These are phyloP conservation scores for Raphanus hybrid DNA, from an alignment of 441 rosid species.

Conservation along the genomic window DNA sequence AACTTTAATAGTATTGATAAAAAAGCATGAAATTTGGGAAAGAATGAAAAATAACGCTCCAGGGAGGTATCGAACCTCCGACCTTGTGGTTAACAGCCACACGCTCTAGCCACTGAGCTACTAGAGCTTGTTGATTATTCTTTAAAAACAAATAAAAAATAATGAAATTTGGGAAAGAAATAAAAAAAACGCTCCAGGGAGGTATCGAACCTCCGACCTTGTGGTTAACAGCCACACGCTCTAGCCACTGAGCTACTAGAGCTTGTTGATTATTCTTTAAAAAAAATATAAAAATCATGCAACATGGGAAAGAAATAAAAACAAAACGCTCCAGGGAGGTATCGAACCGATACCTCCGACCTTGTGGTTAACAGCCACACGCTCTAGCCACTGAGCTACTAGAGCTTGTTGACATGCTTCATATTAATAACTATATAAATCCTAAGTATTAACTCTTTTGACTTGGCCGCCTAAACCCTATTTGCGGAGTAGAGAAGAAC, in stretches of 20 bases:
- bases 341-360: conserved; percentile 69
- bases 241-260: conserved; percentile 70
- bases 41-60: conserved; percentile 36
- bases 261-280: no score
- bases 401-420: background rate
- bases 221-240: conserved; percentile 81
- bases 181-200: conserved; percentile 47
- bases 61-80: conserved; percentile 68
- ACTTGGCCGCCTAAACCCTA: conserved; percentile 35
- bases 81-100: conserved; percentile 79
- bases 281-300: no score
- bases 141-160: no score
- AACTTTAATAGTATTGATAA: no score
- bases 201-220: conserved; percentile 71
- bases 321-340: conserved; percentile 54
- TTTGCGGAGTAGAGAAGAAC: background rate
- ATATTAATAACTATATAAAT: background rate
- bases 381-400: conserved; percentile 77
- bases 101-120: conserved; percentile 80
- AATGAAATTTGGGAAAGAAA: background rate
- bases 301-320: no score
- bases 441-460: background rate
- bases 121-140: conserved; percentile 7
- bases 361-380: conserved; percentile 80
- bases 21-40: background rate